These are phyloP conservation scores for Nitzschia sp. DNA, from an alignment of 108 stramenopile species.

Conservation along the genomic window DNA sequence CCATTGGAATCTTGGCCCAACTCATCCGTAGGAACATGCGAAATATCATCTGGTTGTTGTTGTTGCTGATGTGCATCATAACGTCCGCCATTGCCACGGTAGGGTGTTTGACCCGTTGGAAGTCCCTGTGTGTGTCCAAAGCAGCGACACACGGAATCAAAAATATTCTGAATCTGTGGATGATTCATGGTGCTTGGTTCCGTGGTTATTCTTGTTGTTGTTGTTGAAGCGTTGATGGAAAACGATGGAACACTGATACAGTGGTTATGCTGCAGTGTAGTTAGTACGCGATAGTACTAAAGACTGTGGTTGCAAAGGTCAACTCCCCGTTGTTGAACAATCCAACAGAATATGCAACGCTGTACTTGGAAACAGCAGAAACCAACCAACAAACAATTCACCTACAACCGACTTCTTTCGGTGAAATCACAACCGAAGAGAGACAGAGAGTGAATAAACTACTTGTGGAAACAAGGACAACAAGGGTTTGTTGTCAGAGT, in stretches of 20 bases:
- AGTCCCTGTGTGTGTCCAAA: conserved; percentile 26
- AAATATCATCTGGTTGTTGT: background rate
- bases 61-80: background rate
- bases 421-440: too few relatives aligned
- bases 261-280: background rate
- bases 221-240: too few relatives aligned
- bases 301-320: background rate
- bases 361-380: too few relatives aligned
- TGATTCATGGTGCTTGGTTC: conserved; percentile 5
- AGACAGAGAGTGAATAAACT: too few relatives aligned
- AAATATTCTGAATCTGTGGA: conserved; percentile 31
- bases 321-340: background rate
- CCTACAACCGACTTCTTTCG: too few relatives aligned
- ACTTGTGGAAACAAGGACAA: too few relatives aligned
- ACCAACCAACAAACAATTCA: too few relatives aligned
- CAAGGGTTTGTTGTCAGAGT: too few relatives aligned
- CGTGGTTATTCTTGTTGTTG: too few relatives aligned
- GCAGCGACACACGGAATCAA: conserved; percentile 42
- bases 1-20: background rate
- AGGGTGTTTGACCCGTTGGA: background rate
- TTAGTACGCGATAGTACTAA: too few relatives aligned
- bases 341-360: too few relatives aligned
- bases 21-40: background rate
- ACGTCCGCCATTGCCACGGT: background rate
- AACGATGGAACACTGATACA: background rate